phyloP scores from a whole-genome alignment of 129 eudicot genomes.

The Arctium lappa region DNA sequence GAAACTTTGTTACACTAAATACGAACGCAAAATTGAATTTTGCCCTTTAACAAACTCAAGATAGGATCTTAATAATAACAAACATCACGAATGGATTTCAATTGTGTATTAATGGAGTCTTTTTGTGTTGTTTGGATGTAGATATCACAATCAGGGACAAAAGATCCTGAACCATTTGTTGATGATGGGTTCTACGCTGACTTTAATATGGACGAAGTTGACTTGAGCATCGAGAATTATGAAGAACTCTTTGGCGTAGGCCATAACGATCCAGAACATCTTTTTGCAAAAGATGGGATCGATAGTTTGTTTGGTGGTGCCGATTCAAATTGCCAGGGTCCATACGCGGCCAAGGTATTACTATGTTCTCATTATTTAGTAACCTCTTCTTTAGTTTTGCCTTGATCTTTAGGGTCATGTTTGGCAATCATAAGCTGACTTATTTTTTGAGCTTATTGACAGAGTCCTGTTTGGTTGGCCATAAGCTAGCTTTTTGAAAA shows the following conservation, averaged over 20 bases:
- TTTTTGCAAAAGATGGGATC: constrained; percentile 45
- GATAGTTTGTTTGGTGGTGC: constrained; percentile 51
- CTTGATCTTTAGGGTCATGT: not conserved
- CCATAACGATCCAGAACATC: constrained; percentile 41
- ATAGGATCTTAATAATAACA: not conserved
- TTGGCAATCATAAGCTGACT: not conserved
- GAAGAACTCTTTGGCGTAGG: constrained; percentile 55
- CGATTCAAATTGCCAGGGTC: constrained; percentile 20
- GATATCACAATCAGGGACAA: constrained; percentile 35
- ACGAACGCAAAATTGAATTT: not conserved
- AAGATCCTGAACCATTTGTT: constrained; percentile 27
- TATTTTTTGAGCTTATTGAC: not conserved
- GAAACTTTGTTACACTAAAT: not conserved
- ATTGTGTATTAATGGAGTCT: not conserved
- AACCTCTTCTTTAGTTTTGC: not conserved
- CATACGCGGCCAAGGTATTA: constrained; percentile 36
- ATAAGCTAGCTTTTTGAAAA: not conserved
- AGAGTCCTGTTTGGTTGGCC: not conserved
- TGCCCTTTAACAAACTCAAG: not conserved
- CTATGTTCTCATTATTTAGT: not conserved
- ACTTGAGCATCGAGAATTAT: constrained; percentile 48
- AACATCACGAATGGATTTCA: not conserved
- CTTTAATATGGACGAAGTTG: constrained; percentile 45
- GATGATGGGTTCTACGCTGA: constrained; percentile 43
- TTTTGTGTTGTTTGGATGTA: constrained; percentile 21